Conservation (phyloP, 108 stramenopile species). For the Stephanodiscus minutulus region DNA sequence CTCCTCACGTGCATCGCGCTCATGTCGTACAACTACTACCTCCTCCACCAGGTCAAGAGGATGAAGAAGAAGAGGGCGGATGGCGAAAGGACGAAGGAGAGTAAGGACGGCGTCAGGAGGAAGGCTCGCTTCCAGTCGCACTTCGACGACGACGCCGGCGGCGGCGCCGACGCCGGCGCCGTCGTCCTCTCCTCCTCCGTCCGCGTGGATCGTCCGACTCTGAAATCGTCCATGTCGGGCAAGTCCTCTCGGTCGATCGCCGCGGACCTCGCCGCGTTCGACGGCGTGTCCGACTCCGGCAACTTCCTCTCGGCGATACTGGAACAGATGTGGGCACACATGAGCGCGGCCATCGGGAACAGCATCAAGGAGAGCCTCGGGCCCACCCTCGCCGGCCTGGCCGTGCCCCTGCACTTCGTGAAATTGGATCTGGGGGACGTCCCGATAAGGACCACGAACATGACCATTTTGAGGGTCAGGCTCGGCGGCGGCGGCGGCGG, state of each 20-base stretch:
- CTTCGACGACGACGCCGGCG: no score
- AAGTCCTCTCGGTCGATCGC: not conserved
- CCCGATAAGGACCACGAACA: constrained; percentile 62
- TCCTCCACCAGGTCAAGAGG: no score
- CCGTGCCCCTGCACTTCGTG: constrained; percentile 63
- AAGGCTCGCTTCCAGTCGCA: no score
- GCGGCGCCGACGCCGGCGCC: no score
- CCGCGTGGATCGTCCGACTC: no score
- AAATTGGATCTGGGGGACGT: constrained; percentile 70
- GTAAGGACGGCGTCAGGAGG: no score
- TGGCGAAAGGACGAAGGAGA: no score
- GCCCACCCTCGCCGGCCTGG: constrained; percentile 57
- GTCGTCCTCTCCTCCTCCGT: no score
- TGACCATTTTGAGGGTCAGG: constrained; percentile 53
- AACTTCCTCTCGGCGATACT: constrained; percentile 53
- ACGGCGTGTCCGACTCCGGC: constrained; percentile 12
- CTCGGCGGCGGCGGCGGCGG: not conserved
- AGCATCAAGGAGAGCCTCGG: constrained; percentile 56
- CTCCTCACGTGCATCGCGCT: no score
- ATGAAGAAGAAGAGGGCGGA: no score
- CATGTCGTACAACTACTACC: no score
- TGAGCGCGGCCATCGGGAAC: constrained; percentile 48
- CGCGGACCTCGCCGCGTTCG: not conserved
- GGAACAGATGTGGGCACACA: constrained; percentile 57
- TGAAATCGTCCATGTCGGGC: no score